Base-by-base conservation (phyloP, 805 yeast genomes). In the Starmerella kuoi region DNA sequence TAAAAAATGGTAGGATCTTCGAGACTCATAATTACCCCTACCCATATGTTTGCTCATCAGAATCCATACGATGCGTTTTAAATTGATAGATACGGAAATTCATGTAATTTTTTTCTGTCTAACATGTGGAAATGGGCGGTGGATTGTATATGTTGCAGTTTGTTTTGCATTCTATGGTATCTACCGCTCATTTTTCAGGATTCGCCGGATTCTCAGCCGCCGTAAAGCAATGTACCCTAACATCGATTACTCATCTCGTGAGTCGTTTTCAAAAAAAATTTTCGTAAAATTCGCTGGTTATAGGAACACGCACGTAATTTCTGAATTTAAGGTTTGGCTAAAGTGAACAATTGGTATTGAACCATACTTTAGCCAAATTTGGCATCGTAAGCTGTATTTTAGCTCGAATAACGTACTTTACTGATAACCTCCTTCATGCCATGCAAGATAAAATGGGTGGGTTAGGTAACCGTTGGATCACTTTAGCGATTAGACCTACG, bases 291-390 rank as follows among this genome's bases (percentile, higher is more conserved):
- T 15, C 20, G 35, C 35, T 32, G 9, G 5, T 15, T 32, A 7
- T 6, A 15, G 14, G 22, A 32, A 15, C 35, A 32, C 7, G 9
- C 14, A 15, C 35, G 5, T 7, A 6, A 11, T 32, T 15, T 14
- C 22, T 5, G 20, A 14, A 32, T 32, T 32, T 32, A 14, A 9
- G 21, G 6, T 6, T 9, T 32, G 9, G 35, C 35, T 32, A 32
- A 32, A 32, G 35, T 32, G 35, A 32, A 32, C 35, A 9, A 32
- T 32, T 15, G 19, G n/a, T 32, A 32, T 32, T 32, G 35, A 32
- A 32, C 35, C 35, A 6, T 19, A 32, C 35, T 32, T 32, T 32
- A 32, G 35, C 35, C 20, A 32, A 32, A 15, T 32, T 32, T 32
- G 35, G 22, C 9, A 17, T 15, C 7, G 7, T 5, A 9, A 32